Evolutionary conservation across 2,329 filamentous ascomycete genomes (phyloP), one percentile per base, ranked within the genome.

Genomic region (Paraconiothyrium brasiliense): DNA sequence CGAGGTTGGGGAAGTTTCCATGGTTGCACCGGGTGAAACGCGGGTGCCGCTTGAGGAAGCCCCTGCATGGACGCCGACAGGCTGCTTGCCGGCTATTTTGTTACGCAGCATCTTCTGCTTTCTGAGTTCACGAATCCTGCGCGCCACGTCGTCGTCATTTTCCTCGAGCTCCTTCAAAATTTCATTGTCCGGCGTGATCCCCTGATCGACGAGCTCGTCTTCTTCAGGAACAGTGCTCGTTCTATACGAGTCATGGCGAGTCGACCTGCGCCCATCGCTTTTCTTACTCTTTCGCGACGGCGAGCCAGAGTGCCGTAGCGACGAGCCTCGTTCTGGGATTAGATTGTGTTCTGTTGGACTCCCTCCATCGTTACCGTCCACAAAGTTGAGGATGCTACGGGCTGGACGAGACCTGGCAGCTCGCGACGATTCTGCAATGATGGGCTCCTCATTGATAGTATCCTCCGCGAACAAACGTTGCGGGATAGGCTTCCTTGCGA

Each of bases 61-160:
- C 72, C 80, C 77, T 71, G 83, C 71, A 68, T 84, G 81, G 8
- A 61, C 60, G 37, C 65, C 60, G 51, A 73, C 69, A 55, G 75
- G 73, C 61, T 71, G 61, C 61, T 73, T 73, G 43, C 72, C 71
- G 43, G 76, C 73, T 64, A 76, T 69, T 66, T 78, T 80, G 49
- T 87, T 83, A 62, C 85, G 82, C 68, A 82, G 81, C 73, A 86
- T 80, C 65, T 87, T 85, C 64, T 86, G 84, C 66, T 86, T 83
- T 69, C 85, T 84, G 35, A 89, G 72, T 67, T 89, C 82, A 68
- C 83, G 82, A 54, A 89, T 89, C 47, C 84, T 80, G 58, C 83
- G 83, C 39, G 84, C 85, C 7, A 89, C 86, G 44, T 86, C 82
- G 65, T 84, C 86, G 32, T 87, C 84, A 58, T 82, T 83, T 43